Evolutionary conservation across 345 rosid species (phyloP), one percentile per base, ranked within the genome.

Genomic region (Geranium brycei): DNA sequence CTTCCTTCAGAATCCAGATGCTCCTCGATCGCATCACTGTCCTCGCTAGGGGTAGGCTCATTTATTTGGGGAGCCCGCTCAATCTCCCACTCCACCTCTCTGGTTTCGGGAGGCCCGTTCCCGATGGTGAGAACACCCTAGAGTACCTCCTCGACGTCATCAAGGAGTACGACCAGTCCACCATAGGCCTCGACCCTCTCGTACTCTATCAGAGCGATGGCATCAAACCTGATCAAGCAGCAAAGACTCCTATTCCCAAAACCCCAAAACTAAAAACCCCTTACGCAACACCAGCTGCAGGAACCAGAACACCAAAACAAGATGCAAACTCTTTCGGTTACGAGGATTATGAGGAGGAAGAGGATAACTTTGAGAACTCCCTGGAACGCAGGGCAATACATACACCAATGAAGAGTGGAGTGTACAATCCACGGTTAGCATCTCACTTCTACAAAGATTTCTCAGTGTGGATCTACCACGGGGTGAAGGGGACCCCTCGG

Each of bases 131-230:
- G 73, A 88, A 82, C 75, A 81, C 75, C 66, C 71, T 81, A 0
- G 98, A 91, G 76, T 85, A 85, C 69, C 86, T 90, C 31, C 80
- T 91, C 1, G 95, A 91, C 62, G 79, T 91, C 19, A 80, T 91
- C 69, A 85, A 81, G 56, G 91, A 85, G 71, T 85, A 85, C 23
- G 87, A 85, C 56, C 96, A 86, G 59, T 79, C 98, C 0, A 69
- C 70, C 0, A 56, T 77, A 3, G 95, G 98, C 58, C 78, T 86
- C 0, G 87, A 83, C 18, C 88, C 91, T 2, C 81, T 83, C 0
- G 85, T 86, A 58, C 19, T 78, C 62, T 86, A 81, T 74, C 88
- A 83, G 57, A 66, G 75, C 7, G 78, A 86, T 15, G 88, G 85
- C 64, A 72, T 76, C 71, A 81, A 83, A 74, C 91, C 87, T 6